Conservation (phyloP, 805 yeast genomes). For the Monosporozyma aquatica region DNA sequence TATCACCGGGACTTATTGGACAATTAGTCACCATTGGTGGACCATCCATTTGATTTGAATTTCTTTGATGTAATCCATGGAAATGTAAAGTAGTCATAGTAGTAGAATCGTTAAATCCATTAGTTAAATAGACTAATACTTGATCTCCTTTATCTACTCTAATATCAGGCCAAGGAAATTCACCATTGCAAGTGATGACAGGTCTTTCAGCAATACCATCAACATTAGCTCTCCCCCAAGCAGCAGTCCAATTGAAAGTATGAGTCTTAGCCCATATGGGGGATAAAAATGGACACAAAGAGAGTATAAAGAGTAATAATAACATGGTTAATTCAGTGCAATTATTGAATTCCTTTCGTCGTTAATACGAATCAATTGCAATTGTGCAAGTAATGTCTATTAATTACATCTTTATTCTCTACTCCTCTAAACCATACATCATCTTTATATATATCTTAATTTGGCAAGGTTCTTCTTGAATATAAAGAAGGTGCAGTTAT, state of each 20-base stretch:
- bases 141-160: conserved; percentile 73
- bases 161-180: conserved; percentile 81
- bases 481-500: background rate
- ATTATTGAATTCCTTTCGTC: no score
- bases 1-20: conserved; percentile 75
- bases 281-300: background rate
- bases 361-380: no score
- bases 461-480: background rate
- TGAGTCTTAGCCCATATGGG: conserved; percentile 37
- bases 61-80: conserved; percentile 81
- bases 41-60: conserved; percentile 78
- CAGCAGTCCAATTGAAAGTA: conserved; percentile 54
- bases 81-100: conserved; percentile 77
- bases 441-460: background rate
- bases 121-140: conserved; percentile 60
- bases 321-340: background rate
- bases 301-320: background rate
- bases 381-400: no score
- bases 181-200: conserved; percentile 38
- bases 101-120: conserved; percentile 57
- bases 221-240: conserved; percentile 42
- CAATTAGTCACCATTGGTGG: conserved; percentile 84
- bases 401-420: no score
- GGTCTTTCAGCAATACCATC: conserved; percentile 35
- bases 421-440: background rate